Evolutionary conservation across 306 rosid species (phyloP), one percentile per base, ranked within the genome.

Genomic region (Pyrus communis): DNA sequence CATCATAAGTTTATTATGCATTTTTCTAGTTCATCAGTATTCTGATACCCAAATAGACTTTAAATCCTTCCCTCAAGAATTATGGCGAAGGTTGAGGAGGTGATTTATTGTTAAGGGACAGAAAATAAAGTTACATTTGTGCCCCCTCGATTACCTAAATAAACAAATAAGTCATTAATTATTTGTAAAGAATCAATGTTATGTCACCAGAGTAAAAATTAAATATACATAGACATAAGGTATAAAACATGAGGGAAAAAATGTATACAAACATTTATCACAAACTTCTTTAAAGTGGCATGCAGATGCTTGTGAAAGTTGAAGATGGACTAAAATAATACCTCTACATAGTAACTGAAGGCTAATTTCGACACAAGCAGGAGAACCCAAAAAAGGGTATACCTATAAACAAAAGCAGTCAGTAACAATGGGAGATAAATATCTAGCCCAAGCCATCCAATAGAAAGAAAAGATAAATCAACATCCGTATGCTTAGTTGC

Each of bases 301-400:
- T 62, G 51, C 7, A 1, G 30, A 61, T 46, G 80, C 40, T 55
- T 55, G 54, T 58, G 35, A 30, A 63, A 10, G 19, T 43, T 57
- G 30, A 54, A 17, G 77, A 58, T 19, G 73, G 74, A 80, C 18
- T 27, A 65, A 33, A 55, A 85, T 74, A 60, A 81, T 92, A 95
- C 98, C 98, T 95, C 98, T 71, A 95, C 73, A 76, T 85, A 95
- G 85, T 83, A 95, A 85, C 98, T 95, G 89, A 95, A 90, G 70
- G 95, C 87, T 78, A 95, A 86, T 83, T 95, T 95, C 33, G 97
- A 82, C 66, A 85, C 33, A 81, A 95, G 84, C 68, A 95, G 91
- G 79, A 87, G 84, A 86, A 90, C 85, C 98, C 98, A 95, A 75
- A 89, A 95, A 65, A 87, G 15, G 51, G 98, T 88, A 87, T 95